Base-by-base conservation (phyloP, 306 rosid species). In the Vigna trinervia region DNA sequence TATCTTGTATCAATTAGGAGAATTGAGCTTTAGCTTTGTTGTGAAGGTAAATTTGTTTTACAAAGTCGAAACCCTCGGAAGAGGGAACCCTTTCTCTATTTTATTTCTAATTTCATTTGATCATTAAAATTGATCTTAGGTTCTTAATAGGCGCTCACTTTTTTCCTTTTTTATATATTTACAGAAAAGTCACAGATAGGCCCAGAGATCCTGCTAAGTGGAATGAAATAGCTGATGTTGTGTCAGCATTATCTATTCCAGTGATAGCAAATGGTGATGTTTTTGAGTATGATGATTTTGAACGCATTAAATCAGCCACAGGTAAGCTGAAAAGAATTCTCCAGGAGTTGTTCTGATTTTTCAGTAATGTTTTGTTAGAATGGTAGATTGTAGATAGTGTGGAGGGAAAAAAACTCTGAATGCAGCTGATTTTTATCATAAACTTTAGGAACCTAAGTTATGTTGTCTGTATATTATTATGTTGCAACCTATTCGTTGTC, bases 181-280 rank as follows among this genome's bases (percentile, higher is more conserved):
- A 81, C 95, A 94, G 97, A 76, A 87, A 76, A 81, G 90, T 94
- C 67, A 74, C 86, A 36, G 98, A 94, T 87, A 88, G 98, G 77
- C 98, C 98, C 1, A 88, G 94, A 77, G 97, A 94, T 94, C 97
- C 94, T 75, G 98, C 98, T 39, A 91, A 91, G 75, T 94, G 98
- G 98, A 87, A 69, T 63, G 98, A 90, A 87, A 91, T 94, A 74
- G 91, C 96, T 51, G 94, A 94, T 87, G 87, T 94, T 52, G 98
- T 86, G 23, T 87, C 96, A 73, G 91, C 98, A 58, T 61, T 91
- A 77, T 88, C 96, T 46, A 86, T 93, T 85, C 98, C 98, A 52
- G 96, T 93, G 53, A 90, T 93, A 78, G 98, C 96, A 52, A 94
- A 91, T 73, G 98, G 97, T 3, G 92, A 91, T 82, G 88, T 94